Percentiles rank a stretch among this genome's conserved stretches.
phyloP scores from a whole-genome alignment of 1,284 basidiomycete genomes.

The Trametes sp. region DNA sequence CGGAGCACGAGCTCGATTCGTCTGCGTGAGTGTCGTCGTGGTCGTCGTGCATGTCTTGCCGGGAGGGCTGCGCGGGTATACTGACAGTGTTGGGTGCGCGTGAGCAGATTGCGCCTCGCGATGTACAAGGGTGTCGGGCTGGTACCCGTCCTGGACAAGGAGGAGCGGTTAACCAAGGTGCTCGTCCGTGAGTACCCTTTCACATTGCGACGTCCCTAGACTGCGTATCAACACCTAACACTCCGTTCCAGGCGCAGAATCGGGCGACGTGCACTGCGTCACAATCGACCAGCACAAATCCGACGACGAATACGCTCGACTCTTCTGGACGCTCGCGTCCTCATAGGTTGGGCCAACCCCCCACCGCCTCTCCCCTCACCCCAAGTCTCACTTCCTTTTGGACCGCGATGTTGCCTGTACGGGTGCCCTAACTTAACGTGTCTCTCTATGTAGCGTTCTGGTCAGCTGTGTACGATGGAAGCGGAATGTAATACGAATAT shows the following conservation, averaged over 20 bases:
- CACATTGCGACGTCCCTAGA: not conserved
- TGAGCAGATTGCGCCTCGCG: conserved; percentile 63
- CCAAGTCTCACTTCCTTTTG: too few species aligned
- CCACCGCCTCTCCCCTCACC: not conserved
- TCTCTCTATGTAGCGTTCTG: not conserved
- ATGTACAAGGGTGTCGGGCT: conserved; percentile 77
- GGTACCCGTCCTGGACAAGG: conserved; percentile 63
- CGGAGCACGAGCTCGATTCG: conserved; percentile 74
- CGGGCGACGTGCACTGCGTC: conserved; percentile 64
- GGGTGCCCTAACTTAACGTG: not conserved
- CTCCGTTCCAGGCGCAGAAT: conserved; percentile 59
- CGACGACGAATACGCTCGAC: conserved; percentile 46
- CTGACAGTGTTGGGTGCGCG: not conserved
- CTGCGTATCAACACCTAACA: not conserved
- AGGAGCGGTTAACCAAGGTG: conserved; percentile 61
- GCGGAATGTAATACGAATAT: not conserved
- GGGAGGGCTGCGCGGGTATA: too few species aligned
- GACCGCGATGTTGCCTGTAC: too few species aligned
- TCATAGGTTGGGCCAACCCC: conserved; percentile 50
- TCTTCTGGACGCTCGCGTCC: conserved; percentile 65
- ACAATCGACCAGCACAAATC: conserved; percentile 41
- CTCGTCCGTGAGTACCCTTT: conserved; percentile 63
- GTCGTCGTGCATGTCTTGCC: too few species aligned
- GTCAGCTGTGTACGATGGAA: not conserved
- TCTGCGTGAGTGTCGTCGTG: conserved; percentile 72